Evolutionary conservation across 106 monocot species (phyloP), one percentile per base, ranked within the genome.

Genomic region (Apostasia shenzhenica): DNA sequence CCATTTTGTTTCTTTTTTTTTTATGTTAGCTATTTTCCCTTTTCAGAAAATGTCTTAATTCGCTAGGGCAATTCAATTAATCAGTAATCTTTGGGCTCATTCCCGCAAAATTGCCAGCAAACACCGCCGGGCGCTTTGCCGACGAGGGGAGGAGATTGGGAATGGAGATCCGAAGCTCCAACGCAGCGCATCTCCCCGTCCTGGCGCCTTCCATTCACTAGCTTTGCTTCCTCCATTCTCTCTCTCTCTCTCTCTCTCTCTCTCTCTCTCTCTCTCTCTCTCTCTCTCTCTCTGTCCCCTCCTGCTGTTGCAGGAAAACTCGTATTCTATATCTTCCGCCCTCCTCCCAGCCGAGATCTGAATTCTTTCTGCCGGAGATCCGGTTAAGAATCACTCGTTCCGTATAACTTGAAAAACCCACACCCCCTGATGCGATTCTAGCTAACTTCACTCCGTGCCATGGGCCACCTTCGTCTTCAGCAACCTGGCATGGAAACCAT

Each of bases 401-500:
- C 61, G 37, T 42, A 46, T 45, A 58, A 45, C 70, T 48, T 39
- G 3, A 37, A 42, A 48, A 40, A 42, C 52, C 44, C 8, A 14
- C n/a, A 12, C 39, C 48, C 67, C 6, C 50, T 45, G 50, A 50
- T 65, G 48, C 1, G 14, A 9, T 11, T 26, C 26, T 43, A 48
- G 4, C 26, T 37, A 50, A 50, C 8, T 5, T 4, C 4, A 50
- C 10, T 49, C 63, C n/a, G 62, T 9, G 54, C 65, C 63, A 73
- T 73, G 73, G 63, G 55, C 6, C 73, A 64, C 65, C 55, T 63
- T 64, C 61, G 62, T 51, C 51, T 62, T 44, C 72, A 72, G 41
- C 63, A 55, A 49, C 55, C 73, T 55, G 7, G 44, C 54, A 73
- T 73, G 52, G 65, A 73, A 40, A 44, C 72, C 48, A 72, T 72